Conservation (phyloP, 164 flowering plant species). For the Stephania yunnanensis region DNA sequence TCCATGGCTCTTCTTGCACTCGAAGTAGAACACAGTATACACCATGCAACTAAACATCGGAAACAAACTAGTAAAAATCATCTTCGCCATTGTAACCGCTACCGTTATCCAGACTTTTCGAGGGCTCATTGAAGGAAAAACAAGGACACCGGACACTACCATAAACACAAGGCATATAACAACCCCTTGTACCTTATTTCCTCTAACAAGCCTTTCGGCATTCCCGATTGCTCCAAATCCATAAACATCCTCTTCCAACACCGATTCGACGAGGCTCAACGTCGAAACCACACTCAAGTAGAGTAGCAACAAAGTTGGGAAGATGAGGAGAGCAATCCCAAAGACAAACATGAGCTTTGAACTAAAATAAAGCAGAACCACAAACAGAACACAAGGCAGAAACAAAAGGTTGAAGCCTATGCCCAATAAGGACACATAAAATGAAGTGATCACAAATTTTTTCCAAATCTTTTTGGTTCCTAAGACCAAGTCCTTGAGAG, state of each 20-base stretch:
- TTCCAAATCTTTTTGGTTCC: constrained; percentile 15
- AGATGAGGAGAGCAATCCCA: background rate
- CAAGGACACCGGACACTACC: background rate
- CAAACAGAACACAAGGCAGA: too few species aligned
- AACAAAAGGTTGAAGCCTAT: constrained; percentile 16
- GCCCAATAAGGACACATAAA: constrained; percentile 17
- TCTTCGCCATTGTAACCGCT: background rate
- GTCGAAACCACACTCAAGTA: constrained; percentile 18
- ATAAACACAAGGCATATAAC: constrained; percentile 13
- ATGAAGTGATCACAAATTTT: constrained; percentile 18
- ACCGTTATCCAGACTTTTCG: background rate
- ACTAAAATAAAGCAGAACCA: background rate
- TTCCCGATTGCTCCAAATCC: constrained; percentile 31
- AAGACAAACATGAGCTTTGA: background rate
- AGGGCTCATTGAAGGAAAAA: background rate
- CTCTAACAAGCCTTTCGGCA: constrained; percentile 25
- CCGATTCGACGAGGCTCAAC: constrained; percentile 27
- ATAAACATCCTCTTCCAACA: constrained; percentile 28
- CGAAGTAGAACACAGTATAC: constrained; percentile 19
- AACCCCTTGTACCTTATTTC: constrained; percentile 21
- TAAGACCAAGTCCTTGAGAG: constrained; percentile 11
- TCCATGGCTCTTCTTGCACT: constrained; percentile 16
- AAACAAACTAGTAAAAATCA: constrained; percentile 5
- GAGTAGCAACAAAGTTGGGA: constrained; percentile 3
- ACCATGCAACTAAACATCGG: constrained; percentile 11